Evolutionary conservation across 1,139 yeast genomes (phyloP).

Genomic region (Yamadazyma pseudoaaseri): DNA sequence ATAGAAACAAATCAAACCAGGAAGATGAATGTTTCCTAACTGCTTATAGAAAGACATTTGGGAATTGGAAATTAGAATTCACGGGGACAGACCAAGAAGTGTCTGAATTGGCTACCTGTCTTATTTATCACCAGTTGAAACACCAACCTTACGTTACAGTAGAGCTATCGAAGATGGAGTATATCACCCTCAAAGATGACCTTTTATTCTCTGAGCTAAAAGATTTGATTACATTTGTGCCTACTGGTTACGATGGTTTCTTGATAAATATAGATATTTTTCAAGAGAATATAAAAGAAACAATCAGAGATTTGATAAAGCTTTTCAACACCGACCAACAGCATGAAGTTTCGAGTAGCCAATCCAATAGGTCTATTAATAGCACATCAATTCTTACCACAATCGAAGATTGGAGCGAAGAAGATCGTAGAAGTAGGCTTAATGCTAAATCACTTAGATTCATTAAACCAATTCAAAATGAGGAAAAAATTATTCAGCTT

Average conservation of each 20-base stretch:
- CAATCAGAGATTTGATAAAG: conserved; percentile 7
- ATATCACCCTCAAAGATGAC: conserved; percentile 2
- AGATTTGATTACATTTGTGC: conserved; percentile 8
- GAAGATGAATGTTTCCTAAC: conserved; percentile 1
- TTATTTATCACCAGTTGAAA: conserved; percentile 9
- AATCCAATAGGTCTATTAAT: neutral
- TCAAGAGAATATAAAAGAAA: conserved; percentile 9
- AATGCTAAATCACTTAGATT: neutral
- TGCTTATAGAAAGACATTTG: conserved; percentile 4
- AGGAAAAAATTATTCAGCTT: conserved; percentile 9
- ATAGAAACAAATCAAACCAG: neutral
- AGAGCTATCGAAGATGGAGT: conserved; percentile 6
- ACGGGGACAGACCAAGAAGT: conserved; percentile 7
- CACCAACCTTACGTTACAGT: conserved; percentile 9
- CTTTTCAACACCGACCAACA: conserved; percentile 6
- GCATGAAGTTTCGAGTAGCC: neutral
- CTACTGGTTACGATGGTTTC: conserved; percentile 13
- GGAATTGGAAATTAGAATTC: conserved; percentile 6
- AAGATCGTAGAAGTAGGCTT: neutral
- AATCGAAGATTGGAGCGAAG: conserved; percentile 3
- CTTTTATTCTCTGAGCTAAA: conserved; percentile 3
- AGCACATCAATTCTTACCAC: conserved; percentile 5
- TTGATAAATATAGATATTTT: conserved; percentile 9
- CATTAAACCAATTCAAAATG: conserved; percentile 1
- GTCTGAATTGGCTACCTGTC: conserved; percentile 4